Conservation (phyloP, 768 basidiomycete genomes). For the Suillus hirtellus region DNA sequence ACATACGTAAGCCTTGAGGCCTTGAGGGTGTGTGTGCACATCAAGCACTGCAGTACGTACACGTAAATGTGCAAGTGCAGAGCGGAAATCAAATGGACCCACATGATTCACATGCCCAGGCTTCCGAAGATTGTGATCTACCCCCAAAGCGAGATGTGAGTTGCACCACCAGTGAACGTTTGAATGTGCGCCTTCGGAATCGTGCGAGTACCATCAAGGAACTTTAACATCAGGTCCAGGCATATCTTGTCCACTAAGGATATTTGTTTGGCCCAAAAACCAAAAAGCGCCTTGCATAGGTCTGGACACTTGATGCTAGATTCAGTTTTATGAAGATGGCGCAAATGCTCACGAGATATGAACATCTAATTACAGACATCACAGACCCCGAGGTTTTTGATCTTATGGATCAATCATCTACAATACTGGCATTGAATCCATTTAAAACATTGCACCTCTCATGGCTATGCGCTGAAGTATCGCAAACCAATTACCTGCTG, state of each 20-base stretch:
- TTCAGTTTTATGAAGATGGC: not conserved
- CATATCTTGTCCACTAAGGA: not conserved
- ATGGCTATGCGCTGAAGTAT: not conserved
- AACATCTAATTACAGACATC: not conserved
- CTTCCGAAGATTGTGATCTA: too few species aligned
- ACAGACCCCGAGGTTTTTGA: not conserved
- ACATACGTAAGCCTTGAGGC: too few species aligned
- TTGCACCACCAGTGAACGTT: too few species aligned
- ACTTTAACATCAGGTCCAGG: too few species aligned
- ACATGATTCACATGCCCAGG: too few species aligned
- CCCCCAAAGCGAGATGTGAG: too few species aligned
- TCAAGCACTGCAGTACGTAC: too few species aligned
- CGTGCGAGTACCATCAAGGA: too few species aligned
- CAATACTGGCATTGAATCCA: not conserved
- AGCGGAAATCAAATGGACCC: too few species aligned
- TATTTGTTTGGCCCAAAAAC: not conserved
- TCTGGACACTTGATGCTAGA: not conserved
- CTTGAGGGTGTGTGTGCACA: too few species aligned
- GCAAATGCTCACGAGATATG: not conserved
- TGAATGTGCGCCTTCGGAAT: too few species aligned
- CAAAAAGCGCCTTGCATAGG: not conserved
- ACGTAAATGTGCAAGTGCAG: too few species aligned
- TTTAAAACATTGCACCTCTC: not conserved
- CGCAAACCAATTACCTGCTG: not conserved
- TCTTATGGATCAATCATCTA: not conserved